Evolutionary conservation across 495 filamentous ascomycete species (phyloP).

Genomic region (Barbatosphaeria neglecta): DNA sequence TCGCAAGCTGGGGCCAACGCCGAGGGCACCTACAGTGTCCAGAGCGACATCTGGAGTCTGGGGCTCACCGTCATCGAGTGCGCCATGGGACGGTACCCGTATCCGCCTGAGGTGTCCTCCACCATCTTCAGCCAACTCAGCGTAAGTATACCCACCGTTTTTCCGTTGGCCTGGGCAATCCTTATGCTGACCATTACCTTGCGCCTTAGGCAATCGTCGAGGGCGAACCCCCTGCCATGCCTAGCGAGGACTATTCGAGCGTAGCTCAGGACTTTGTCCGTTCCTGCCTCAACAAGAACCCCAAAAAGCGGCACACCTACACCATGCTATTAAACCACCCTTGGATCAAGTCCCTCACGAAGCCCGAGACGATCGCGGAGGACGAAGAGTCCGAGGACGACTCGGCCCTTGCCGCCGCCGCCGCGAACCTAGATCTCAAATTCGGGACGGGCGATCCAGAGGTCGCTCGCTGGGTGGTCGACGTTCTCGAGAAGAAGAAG

Average conservation of each 20-base stretch:
- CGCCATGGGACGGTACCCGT: conserved; percentile 88
- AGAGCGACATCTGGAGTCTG: conserved; percentile 96
- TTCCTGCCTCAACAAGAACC: conserved; percentile 85
- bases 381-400: conserved; percentile 51
- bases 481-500: conserved; percentile 50
- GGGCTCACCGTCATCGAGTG: conserved; percentile 95
- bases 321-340: conserved; percentile 78
- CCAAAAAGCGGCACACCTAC: conserved; percentile 82
- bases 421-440: conserved; percentile 28
- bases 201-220: conserved; percentile 83
- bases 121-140: conserved; percentile 97
- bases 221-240: conserved; percentile 81
- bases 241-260: conserved; percentile 62
- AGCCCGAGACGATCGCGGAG: conserved; percentile 72
- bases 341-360: conserved; percentile 71
- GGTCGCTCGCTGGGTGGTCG: conserved; percentile 75
- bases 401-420: conserved; percentile 34
- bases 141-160: conserved; percentile 46
- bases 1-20: conserved; percentile 57
- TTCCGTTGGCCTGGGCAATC: conserved; percentile 3
- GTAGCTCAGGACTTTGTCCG: conserved; percentile 77
- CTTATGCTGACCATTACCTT: conserved; percentile 4
- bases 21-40: conserved; percentile 88
- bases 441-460: conserved; percentile 55
- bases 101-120: conserved; percentile 95